Conservation (phyloP, 1,139 yeast species). For the Yamadazyma atlantica region DNA sequence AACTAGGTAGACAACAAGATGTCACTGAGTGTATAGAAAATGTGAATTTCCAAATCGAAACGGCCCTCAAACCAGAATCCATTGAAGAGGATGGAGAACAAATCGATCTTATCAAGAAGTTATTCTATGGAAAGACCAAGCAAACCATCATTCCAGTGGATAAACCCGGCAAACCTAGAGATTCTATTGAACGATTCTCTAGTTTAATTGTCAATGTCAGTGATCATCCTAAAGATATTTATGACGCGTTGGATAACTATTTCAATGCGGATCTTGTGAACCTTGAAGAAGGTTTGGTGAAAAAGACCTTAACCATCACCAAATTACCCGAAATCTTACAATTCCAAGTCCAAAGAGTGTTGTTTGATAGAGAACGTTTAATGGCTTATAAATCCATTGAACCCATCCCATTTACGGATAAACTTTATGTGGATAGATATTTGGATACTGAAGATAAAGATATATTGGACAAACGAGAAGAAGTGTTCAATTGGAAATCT, state of each 20-base stretch:
- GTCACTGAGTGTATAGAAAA: conserved; percentile 96
- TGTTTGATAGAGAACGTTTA: conserved; percentile 72
- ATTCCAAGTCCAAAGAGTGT: conserved; percentile 90
- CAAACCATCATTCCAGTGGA: conserved; percentile 42
- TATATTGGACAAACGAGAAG: conserved; percentile 51
- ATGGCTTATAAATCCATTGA: conserved; percentile 81
- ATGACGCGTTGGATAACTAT: conserved; percentile 85
- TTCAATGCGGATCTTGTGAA: conserved; percentile 74
- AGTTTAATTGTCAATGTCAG: conserved; percentile 82
- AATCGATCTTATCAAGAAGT: conserved; percentile 68
- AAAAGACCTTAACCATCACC: conserved; percentile 69
- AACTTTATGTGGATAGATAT: conserved; percentile 82
- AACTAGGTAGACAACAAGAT: conserved; percentile 91
- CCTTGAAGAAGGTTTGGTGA: conserved; percentile 71
- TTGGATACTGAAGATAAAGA: conserved; percentile 67
- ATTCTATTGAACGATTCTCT: conserved; percentile 73
- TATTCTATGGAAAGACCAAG: conserved; percentile 71
- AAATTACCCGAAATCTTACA: conserved; percentile 81
- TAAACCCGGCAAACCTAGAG: conserved; percentile 57
- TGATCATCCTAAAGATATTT: conserved; percentile 83
- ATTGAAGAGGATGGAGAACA: conserved; percentile 81
- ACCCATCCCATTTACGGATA: conserved; percentile 77
- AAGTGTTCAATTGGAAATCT: conserved; percentile 65
- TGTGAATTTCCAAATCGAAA: conserved; percentile 87
- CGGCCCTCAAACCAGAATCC: conserved; percentile 72